These are phyloP conservation scores for Fagopyrum esculentum DNA, from an alignment of 148 eudicot genomes.

Conservation along the genomic window DNA sequence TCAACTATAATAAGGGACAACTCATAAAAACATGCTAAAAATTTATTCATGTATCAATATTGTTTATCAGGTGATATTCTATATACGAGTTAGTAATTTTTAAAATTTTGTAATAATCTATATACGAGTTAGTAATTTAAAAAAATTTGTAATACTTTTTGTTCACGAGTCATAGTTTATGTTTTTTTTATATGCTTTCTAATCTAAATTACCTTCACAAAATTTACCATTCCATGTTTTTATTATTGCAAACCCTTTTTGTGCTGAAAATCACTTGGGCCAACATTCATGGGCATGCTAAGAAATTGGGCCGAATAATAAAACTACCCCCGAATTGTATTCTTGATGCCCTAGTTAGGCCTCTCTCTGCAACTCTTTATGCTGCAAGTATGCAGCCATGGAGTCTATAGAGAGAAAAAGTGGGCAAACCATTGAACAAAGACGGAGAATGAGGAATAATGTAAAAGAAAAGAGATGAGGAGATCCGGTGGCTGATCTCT, in stretches of 20 bases:
- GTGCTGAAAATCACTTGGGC: neutral
- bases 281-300: neutral
- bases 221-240: neutral
- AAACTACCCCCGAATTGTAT: neutral
- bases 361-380: neutral
- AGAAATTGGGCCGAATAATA: neutral
- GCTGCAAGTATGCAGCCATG: neutral
- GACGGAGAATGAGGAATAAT: conserved; percentile 8
- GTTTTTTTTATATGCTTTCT: too few relatives aligned
- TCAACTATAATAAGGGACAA: too few relatives aligned
- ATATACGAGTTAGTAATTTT: too few relatives aligned
- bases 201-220: neutral
- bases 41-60: too few relatives aligned
- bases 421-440: neutral
- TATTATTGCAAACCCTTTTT: neutral
- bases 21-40: too few relatives aligned
- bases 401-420: neutral
- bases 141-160: too few relatives aligned
- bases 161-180: too few relatives aligned
- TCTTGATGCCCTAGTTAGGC: neutral
- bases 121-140: too few relatives aligned
- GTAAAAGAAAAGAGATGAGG: neutral
- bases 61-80: too few relatives aligned
- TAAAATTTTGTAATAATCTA: too few relatives aligned
- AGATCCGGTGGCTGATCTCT: neutral